These are phyloP conservation scores for Leccinum ochraceum DNA, from an alignment of 768 basidiomycete genomes.

Conservation along the genomic window DNA sequence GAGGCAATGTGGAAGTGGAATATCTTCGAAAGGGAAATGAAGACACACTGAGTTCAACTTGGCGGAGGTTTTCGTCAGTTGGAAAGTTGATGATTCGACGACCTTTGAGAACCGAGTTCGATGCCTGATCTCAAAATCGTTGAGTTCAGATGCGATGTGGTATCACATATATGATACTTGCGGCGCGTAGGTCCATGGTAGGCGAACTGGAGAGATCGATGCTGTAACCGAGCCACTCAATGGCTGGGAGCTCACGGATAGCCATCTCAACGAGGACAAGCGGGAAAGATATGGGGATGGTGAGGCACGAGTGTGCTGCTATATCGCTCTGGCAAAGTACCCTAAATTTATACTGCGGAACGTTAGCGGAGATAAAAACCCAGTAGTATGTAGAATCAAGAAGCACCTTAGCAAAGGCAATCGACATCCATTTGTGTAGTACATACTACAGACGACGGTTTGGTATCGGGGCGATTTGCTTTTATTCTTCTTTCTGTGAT, in stretches of 20 bases:
- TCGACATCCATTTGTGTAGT: not conserved
- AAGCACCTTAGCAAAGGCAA: not conserved
- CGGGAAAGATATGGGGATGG: not conserved
- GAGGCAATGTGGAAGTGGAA: not conserved
- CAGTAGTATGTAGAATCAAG: not conserved
- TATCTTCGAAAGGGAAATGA: not conserved
- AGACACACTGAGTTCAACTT: not conserved
- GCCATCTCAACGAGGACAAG: not conserved
- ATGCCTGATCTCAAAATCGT: not conserved
- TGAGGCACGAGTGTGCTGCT: not conserved
- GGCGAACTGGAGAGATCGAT: slow-evolving; percentile 14
- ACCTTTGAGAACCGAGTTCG: slow-evolving; percentile 1
- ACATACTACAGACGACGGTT: not conserved
- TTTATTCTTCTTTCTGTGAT: not conserved
- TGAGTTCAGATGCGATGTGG: not conserved
- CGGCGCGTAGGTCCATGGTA: slow-evolving; percentile 11
- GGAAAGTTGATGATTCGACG: slow-evolving; percentile 6
- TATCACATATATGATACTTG: not conserved
- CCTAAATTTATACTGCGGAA: not conserved
- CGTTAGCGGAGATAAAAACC: not conserved
- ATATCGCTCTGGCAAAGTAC: not conserved
- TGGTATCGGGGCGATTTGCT: too few relatives aligned
- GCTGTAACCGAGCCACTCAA: slow-evolving; percentile 13
- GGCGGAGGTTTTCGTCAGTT: not conserved
- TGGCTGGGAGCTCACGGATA: slow-evolving; percentile 11